phyloP scores from a whole-genome alignment of 2,329 filamentous ascomycete species.

The Cryphonectria carpinicola region DNA sequence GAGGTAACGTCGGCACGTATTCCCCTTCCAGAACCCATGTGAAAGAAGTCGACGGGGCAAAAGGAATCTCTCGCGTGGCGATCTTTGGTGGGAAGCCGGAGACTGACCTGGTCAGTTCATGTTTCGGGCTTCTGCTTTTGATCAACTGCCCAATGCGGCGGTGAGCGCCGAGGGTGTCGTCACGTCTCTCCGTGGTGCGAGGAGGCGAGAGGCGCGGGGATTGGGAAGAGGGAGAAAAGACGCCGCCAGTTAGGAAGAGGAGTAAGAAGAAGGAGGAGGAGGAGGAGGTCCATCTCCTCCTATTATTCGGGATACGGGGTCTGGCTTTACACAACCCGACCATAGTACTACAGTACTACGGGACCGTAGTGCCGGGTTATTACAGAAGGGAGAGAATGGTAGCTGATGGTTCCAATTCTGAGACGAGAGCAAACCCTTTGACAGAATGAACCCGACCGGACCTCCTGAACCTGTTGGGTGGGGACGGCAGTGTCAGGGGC shows the following conservation, averaged over 20 bases:
- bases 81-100: neutral
- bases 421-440: constrained; percentile 1
- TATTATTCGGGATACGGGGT: neutral
- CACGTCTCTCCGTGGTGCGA: neutral
- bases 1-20: neutral
- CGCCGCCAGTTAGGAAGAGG: neutral
- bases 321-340: neutral
- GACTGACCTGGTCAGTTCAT: neutral
- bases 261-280: neutral
- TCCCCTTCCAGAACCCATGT: neutral
- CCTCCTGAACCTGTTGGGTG: neutral
- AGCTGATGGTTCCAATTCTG: neutral
- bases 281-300: neutral
- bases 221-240: neutral
- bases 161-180: neutral
- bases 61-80: neutral
- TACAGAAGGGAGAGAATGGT: neutral
- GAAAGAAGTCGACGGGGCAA: neutral
- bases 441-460: neutral
- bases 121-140: neutral
- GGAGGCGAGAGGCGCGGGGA: neutral
- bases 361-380: neutral
- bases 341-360: neutral
- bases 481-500: neutral
- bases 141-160: constrained; percentile 1